phyloP scores from a whole-genome alignment of 768 basidiomycete species.

The Hygrophoropsis aurantiaca region DNA sequence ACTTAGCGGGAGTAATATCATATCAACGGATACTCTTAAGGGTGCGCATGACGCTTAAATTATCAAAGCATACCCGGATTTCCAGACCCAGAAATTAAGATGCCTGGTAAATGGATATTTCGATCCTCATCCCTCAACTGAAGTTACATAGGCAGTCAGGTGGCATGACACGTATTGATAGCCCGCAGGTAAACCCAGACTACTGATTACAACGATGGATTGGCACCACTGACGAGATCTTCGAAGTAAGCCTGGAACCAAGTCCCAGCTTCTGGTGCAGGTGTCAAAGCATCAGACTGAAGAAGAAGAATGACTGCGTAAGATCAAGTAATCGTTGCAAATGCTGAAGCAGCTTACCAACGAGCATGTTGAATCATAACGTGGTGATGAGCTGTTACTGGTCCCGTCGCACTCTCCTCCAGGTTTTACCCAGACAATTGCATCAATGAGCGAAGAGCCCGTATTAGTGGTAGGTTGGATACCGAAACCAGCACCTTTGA shows the following conservation, averaged over 20 bases:
- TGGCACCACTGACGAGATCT: conserved; percentile 53
- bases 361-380: conserved; percentile 51
- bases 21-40: too few species aligned
- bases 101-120: too few species aligned
- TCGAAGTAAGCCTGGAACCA: conserved; percentile 73
- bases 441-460: conserved; percentile 52
- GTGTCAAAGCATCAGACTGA: conserved; percentile 49
- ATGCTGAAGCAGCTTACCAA: conserved; percentile 35
- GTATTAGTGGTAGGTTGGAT: conserved; percentile 57
- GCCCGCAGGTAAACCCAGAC: too few species aligned
- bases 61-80: too few species aligned
- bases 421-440: conserved; percentile 68
- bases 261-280: conserved; percentile 61
- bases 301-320: conserved; percentile 4
- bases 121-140: too few species aligned
- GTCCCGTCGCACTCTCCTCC: conserved; percentile 70
- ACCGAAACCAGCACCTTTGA: conserved; percentile 63
- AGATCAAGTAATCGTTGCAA: background rate
- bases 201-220: conserved; percentile 51
- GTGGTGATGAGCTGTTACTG: conserved; percentile 49
- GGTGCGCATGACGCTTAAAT: too few species aligned
- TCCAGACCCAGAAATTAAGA: too few species aligned
- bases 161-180: too few species aligned
- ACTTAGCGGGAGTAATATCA: too few species aligned
- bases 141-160: too few species aligned